phyloP scores from a whole-genome alignment of 2,329 filamentous ascomycete species.

The Aureobasidium sp. region DNA sequence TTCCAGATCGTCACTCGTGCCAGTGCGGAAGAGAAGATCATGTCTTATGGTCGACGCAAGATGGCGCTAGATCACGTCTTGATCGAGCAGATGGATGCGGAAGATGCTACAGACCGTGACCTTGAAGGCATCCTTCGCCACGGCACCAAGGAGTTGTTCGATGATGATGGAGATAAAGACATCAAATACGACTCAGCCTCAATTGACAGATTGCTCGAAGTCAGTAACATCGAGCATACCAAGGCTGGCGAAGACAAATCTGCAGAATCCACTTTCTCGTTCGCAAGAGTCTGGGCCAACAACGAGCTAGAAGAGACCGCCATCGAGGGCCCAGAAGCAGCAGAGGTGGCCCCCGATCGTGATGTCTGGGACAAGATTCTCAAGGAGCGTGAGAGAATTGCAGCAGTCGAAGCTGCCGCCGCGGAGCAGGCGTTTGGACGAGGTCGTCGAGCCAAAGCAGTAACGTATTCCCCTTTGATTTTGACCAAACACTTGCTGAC shows the following conservation, averaged over 20 bases:
- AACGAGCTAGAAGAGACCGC: conserved; percentile 62
- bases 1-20: conserved; percentile 89
- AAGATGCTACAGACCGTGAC: conserved; percentile 72
- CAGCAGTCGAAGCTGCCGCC: conserved; percentile 61
- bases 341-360: conserved; percentile 51
- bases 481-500: conserved; percentile 17
- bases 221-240: conserved; percentile 71
- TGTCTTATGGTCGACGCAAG: conserved; percentile 92
- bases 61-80: conserved; percentile 92
- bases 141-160: conserved; percentile 80
- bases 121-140: conserved; percentile 82
- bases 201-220: conserved; percentile 86
- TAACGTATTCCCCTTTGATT: conserved; percentile 8
- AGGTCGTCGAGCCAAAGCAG: conserved; percentile 60
- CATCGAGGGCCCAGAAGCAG: conserved; percentile 42
- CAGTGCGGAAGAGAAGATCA: conserved; percentile 89
- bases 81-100: conserved; percentile 82
- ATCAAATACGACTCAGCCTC: conserved; percentile 76
- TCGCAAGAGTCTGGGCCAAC: conserved; percentile 88
- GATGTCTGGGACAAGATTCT: conserved; percentile 89
- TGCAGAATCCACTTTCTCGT: conserved; percentile 76
- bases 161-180: conserved; percentile 63
- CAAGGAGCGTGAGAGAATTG: conserved; percentile 70
- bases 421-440: conserved; percentile 73
- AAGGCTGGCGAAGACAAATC: conserved; percentile 56